A percentile compares a stretch with the other conserved stretches of the same genome.
Evolutionary conservation across 768 basidiomycete species (phyloP).

Genomic region (Cystobasidium tubakii): DNA sequence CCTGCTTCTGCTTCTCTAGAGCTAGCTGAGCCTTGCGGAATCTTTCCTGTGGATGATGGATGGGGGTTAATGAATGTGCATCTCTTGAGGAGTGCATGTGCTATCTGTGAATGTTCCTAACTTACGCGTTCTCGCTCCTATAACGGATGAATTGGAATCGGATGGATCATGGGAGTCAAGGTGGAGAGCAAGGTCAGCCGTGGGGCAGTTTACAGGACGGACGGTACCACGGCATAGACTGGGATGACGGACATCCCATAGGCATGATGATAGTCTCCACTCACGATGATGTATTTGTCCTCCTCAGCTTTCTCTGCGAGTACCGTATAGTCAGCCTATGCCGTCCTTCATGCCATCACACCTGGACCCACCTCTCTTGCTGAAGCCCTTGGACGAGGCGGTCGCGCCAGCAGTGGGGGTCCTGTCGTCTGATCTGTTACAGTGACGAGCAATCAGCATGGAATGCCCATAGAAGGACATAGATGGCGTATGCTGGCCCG

Average conservation of each 20-base stretch:
- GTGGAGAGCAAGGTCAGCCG: not conserved
- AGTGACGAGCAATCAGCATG: not conserved
- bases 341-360: not conserved
- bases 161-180: not conserved
- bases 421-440: conserved; percentile 16
- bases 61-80: not conserved
- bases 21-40: conserved; percentile 4
- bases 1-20: conserved; percentile 22
- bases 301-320: conserved; percentile 31
- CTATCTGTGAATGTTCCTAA: not conserved
- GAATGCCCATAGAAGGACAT: no score
- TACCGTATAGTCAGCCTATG: not conserved
- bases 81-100: not conserved
- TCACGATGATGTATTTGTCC: conserved; percentile 29
- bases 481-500: conserved; percentile 7
- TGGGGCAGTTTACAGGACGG: not conserved
- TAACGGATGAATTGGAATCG: not conserved
- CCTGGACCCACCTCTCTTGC: conserved; percentile 13
- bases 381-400: conserved; percentile 28
- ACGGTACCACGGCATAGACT: not conserved
- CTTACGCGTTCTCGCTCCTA: conserved; percentile 35
- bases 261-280: not conserved
- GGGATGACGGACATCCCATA: not conserved
- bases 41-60: conserved; percentile 7
- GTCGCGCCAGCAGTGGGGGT: conserved; percentile 22